phyloP scores from a whole-genome alignment of 257 asterid genomes.

The Fraxinus pennsylvanica region DNA sequence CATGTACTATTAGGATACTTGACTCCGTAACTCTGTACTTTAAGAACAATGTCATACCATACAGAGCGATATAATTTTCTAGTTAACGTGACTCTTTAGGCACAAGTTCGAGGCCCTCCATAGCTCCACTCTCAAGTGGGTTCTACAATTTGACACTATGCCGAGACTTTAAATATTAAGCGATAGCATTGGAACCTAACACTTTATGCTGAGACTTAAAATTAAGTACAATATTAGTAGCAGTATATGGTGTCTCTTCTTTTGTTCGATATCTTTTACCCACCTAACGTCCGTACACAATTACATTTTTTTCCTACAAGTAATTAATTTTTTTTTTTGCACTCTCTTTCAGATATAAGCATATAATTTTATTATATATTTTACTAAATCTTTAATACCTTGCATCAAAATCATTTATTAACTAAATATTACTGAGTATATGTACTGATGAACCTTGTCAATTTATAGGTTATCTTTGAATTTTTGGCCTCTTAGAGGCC shows the following conservation, averaged over 20 bases:
- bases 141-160: not conserved
- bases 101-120: not conserved
- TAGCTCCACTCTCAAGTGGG: not conserved
- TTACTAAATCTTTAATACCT: no score
- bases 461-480: not conserved
- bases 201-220: no score
- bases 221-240: not conserved
- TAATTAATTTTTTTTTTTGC: not conserved
- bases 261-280: not conserved
- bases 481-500: not conserved
- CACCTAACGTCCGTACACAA: not conserved
- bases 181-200: not conserved
- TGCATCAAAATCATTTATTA: not conserved
- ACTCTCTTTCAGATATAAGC: not conserved
- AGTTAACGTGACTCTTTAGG: not conserved
- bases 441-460: not conserved
- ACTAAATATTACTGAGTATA: no score
- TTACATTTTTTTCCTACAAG: not conserved
- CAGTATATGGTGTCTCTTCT: not conserved
- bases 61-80: not conserved
- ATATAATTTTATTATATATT: no score
- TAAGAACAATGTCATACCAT: not conserved
- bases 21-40: not conserved
- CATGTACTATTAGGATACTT: conserved; percentile 1
- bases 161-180: not conserved